These are phyloP conservation scores for Xerocomus amazonicus DNA, from an alignment of 1,284 basidiomycete genomes.

Conservation along the genomic window DNA sequence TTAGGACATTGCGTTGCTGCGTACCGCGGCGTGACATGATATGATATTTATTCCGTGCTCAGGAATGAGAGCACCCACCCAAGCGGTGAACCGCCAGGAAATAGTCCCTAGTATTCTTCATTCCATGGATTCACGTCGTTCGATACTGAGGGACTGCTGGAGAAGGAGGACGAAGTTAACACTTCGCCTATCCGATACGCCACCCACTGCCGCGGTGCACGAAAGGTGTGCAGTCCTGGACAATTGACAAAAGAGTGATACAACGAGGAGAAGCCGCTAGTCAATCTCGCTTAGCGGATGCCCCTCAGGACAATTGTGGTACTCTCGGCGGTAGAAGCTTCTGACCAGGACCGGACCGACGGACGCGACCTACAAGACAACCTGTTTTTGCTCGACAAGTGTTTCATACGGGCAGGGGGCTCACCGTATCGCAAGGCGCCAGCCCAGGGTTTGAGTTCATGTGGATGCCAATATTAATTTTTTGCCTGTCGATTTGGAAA, in stretches of 20 bases:
- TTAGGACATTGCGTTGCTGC: not conserved
- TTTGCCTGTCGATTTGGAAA: not conserved
- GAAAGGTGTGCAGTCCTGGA: not conserved
- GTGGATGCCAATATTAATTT: not conserved
- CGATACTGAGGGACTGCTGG: not conserved
- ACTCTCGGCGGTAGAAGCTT: not conserved
- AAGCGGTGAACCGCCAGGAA: not conserved
- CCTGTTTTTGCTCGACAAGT: not conserved
- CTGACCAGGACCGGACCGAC: not conserved
- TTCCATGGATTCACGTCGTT: not conserved
- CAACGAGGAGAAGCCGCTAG: not conserved
- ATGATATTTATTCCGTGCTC: not conserved
- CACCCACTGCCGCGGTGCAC: not conserved
- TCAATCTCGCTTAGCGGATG: not conserved
- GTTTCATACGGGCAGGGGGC: not conserved
- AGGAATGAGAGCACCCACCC: not conserved
- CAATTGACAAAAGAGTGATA: not conserved
- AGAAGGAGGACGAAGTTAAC: not conserved
- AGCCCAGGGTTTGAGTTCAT: conserved; percentile 1
- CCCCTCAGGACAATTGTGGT: conserved; percentile 1
- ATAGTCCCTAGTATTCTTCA: not conserved
- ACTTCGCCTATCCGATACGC: not conserved
- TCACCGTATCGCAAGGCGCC: not conserved
- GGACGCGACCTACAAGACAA: not conserved
- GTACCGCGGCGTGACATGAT: not conserved